These are phyloP conservation scores for Colletotrichum salicis DNA, from an alignment of 2,329 filamentous ascomycete genomes.

Conservation along the genomic window DNA sequence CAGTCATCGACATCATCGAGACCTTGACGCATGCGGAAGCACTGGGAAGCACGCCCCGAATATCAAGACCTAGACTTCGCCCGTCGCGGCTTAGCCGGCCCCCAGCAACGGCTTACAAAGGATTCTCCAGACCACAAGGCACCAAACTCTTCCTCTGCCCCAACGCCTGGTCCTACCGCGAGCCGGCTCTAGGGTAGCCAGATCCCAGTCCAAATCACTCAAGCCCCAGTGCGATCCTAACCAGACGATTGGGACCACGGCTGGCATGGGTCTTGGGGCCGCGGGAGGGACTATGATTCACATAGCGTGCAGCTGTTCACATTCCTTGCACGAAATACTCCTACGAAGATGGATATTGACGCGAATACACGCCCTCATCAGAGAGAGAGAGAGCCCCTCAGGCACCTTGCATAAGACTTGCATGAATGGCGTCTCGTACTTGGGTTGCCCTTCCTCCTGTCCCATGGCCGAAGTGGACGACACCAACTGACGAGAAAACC, in stretches of 20 bases:
- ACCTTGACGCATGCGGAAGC: conserved; percentile 9
- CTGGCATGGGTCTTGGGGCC: conserved; percentile 2
- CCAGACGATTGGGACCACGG: conserved; percentile 8
- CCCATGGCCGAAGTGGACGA: background rate
- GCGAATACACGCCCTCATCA: background rate
- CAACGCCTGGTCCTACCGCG: background rate
- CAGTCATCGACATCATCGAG: background rate
- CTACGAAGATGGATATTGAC: conserved; percentile 6
- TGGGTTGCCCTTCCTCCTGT: background rate
- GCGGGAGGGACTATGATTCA: background rate
- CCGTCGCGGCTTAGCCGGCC: background rate
- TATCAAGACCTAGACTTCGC: background rate
- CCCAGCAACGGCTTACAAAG: background rate
- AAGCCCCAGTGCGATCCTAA: background rate
- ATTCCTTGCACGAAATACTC: background rate
- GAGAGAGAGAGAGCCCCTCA: background rate
- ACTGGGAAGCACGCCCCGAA: background rate
- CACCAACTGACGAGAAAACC: background rate
- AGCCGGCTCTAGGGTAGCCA: background rate
- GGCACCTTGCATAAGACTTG: background rate
- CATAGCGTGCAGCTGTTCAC: background rate
- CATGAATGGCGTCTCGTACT: background rate
- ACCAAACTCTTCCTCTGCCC: background rate
- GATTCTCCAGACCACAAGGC: background rate
- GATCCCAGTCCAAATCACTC: background rate